A percentile compares a stretch with the other conserved stretches of the same genome.
These are phyloP conservation scores for Cadophora luteo-olivacea DNA, from an alignment of 2,329 filamentous ascomycete genomes.

Conservation along the genomic window DNA sequence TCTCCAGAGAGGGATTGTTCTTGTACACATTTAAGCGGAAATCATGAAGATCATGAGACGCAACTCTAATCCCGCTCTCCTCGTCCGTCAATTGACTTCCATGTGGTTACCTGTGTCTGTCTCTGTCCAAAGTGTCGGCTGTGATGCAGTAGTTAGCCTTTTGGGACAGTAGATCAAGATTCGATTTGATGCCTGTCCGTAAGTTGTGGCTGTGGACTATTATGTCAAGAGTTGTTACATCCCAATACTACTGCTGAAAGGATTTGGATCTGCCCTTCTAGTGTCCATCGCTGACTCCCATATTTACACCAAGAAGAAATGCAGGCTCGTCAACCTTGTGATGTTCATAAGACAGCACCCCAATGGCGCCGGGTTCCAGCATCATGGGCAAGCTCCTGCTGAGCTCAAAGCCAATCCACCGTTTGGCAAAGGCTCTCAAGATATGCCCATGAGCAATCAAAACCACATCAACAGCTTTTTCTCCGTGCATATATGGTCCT, in stretches of 20 bases:
- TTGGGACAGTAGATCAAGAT: background rate
- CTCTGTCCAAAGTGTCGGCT: background rate
- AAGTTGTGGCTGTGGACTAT: background rate
- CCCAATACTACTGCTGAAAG: background rate
- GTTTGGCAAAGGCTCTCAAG: conserved; percentile 59
- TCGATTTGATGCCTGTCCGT: background rate
- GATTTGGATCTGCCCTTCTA: background rate
- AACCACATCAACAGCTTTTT: conserved; percentile 55
- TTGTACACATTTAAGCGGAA: conserved; percentile 62
- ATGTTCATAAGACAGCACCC: conserved; percentile 47
- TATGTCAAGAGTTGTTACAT: background rate
- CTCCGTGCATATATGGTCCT: conserved; percentile 50
- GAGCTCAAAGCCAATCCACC: conserved; percentile 57
- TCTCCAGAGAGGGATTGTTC: conserved; percentile 64
- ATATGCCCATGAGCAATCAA: conserved; percentile 57
- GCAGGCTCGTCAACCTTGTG: conserved; percentile 47
- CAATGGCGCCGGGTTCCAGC: conserved; percentile 49
- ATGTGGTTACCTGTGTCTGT: background rate
- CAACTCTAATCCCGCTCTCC: background rate
- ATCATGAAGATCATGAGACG: conserved; percentile 30
- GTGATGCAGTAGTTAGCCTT: background rate
- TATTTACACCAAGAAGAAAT: conserved; percentile 46
- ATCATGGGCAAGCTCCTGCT: conserved; percentile 46
- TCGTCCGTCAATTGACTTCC: background rate
- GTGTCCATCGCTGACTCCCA: conserved; percentile 33